Conservation (phyloP, 179 eudicot species). For the Silene coronaria region DNA sequence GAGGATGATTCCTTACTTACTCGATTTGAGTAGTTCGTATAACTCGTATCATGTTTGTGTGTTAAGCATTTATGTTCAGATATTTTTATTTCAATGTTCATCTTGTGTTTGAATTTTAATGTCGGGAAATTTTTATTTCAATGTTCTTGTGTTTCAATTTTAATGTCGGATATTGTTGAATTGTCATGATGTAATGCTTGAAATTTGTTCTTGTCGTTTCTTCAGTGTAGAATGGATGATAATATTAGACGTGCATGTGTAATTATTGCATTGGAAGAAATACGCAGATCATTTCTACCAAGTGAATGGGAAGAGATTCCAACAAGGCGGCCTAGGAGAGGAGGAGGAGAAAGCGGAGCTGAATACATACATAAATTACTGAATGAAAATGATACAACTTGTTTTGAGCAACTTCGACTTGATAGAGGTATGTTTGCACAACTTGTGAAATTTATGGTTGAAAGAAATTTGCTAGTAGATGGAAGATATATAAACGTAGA, state of each 20-base stretch:
- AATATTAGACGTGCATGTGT: background rate
- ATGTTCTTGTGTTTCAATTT: background rate
- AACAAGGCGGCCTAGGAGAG: too few relatives aligned
- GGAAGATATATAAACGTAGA: too few relatives aligned
- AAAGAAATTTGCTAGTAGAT: too few relatives aligned
- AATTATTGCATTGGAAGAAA: background rate
- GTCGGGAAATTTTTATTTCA: background rate
- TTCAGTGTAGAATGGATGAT: conserved; percentile 7
- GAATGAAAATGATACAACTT: background rate
- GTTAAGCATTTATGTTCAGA: background rate
- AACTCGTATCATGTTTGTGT: background rate
- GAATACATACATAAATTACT: too few relatives aligned
- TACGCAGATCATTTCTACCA: background rate
- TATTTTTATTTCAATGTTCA: background rate
- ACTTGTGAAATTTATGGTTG: too few relatives aligned
- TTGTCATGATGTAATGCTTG: background rate
- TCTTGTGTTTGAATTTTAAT: background rate
- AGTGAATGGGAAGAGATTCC: too few relatives aligned
- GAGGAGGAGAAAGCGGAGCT: too few relatives aligned
- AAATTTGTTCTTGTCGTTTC: background rate
- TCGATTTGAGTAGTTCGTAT: too few relatives aligned
- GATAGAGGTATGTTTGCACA: background rate
- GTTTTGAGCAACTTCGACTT: background rate
- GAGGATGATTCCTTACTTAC: background rate
- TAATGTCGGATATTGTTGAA: background rate